phyloP scores from a whole-genome alignment of 768 basidiomycete genomes.

The Mycena olivaceomarginata region DNA sequence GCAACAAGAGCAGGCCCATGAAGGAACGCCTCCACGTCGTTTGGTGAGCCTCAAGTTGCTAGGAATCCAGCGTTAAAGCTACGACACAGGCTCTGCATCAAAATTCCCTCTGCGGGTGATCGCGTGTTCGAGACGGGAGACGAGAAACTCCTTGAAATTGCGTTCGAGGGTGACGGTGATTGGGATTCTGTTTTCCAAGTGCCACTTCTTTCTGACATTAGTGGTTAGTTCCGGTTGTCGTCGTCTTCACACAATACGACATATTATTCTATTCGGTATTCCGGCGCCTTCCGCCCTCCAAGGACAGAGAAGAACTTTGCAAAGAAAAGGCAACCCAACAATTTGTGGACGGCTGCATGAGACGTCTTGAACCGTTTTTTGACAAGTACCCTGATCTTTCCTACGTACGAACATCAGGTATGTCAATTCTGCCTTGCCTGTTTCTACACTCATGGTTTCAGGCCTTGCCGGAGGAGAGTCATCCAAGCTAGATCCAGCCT shows the following conservation, averaged over 20 bases:
- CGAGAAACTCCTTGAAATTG: not conserved
- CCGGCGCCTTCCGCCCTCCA: not conserved
- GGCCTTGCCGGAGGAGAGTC: not conserved
- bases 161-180: not conserved
- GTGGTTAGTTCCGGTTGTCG: conserved; percentile 4
- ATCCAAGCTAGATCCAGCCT: not conserved
- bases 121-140: not conserved
- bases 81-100: not conserved
- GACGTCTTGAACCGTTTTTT: not conserved
- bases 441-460: not conserved
- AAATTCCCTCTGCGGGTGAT: not conserved
- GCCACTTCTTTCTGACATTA: not conserved
- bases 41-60: not conserved
- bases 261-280: not conserved
- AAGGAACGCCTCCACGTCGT: conserved; percentile 1
- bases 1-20: not conserved
- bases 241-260: conserved; percentile 1
- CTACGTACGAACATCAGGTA: not conserved
- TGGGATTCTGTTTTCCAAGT: not conserved
- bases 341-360: not conserved
- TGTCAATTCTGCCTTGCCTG: not conserved
- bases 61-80: not conserved
- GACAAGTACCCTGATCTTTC: not conserved
- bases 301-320: not conserved
- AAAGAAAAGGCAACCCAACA: not conserved